Base-by-base conservation (phyloP, 805 yeast species). In the Dipodascopsis uninucleata region DNA sequence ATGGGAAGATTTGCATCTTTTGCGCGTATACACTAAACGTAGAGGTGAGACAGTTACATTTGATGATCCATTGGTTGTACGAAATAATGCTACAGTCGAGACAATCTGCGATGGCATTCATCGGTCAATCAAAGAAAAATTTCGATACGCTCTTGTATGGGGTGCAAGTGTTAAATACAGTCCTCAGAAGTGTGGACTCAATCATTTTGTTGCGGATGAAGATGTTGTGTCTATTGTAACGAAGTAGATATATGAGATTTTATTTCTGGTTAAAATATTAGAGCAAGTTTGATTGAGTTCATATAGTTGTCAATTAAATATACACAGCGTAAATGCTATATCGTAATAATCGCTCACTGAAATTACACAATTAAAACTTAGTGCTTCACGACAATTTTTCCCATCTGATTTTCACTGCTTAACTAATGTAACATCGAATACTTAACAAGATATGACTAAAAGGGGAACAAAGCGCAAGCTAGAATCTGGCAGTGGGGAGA, bases 71-170 rank as follows among this genome's bases (percentile, higher is more conserved):
- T 75, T 89, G 76, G 96, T 90, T 39, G 95, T 93, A 10, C 74
- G 97, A 57, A 75, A 72, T 44, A 76, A 80, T 43, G 82, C 94
- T 5, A 73, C 93, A 1, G 78, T 90, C 41, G 90, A 82, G 54
- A 87, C 81, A 55, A 86, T 90, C 23, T 90, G 98, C 70, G 89
- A 90, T 61, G 76, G 93, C 9, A 82, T 90, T 52, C 97, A 90
- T 63, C 77, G 95, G 57, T 96, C 89, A 59, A 84, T 90, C 73
- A 89, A 88, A 61, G 81, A 83, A 53, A 86, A 84, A 59, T 90
- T 93, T 72, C 86, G 88, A 63, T 88, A 89, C 63, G 97, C 97
- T 0, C 67, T 88, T 59, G 96, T 90, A 4, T 90, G 97, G 97
- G 98, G 98, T 0, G 79, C 89, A 1, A 82, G 94, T 36, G 84